phyloP scores from a whole-genome alignment of 1,284 basidiomycete species.

The Boletus coffeatus region DNA sequence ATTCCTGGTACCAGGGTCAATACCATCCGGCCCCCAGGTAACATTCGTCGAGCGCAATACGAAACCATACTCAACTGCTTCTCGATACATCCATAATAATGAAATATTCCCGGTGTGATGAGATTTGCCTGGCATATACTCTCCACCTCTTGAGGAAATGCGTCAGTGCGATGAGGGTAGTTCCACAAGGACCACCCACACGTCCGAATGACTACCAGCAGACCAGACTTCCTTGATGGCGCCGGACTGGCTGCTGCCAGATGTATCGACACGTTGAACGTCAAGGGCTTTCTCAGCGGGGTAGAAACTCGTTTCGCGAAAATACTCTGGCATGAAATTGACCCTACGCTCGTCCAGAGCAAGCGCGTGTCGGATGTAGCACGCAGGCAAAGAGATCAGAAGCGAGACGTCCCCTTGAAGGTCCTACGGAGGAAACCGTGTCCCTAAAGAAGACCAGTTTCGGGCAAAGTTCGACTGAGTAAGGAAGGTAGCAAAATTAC shows the following conservation, averaged over 20 bases:
- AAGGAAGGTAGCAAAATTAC: slow-evolving; percentile 4
- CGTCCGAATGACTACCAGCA: slow-evolving; percentile 22
- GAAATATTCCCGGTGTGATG: slow-evolving; percentile 15
- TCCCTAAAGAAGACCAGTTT: slow-evolving; percentile 29
- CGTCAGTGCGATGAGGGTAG: not conserved
- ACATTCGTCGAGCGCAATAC: slow-evolving; percentile 8
- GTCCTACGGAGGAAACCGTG: slow-evolving; percentile 32
- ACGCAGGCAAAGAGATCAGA: slow-evolving; percentile 14
- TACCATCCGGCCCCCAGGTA: too few relatives aligned
- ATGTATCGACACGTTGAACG: not conserved
- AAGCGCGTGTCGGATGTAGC: slow-evolving; percentile 34
- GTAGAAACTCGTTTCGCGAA: slow-evolving; percentile 8
- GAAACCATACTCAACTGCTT: slow-evolving; percentile 11
- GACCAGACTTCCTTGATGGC: slow-evolving; percentile 25
- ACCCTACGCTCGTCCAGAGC: slow-evolving; percentile 33
- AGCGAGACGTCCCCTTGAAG: slow-evolving; percentile 19
- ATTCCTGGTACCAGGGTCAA: slow-evolving; percentile 11
- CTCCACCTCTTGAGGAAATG: slow-evolving; percentile 8
- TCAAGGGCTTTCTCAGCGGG: not conserved
- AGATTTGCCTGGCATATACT: not conserved
- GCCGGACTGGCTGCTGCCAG: not conserved
- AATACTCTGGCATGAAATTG: slow-evolving; percentile 36
- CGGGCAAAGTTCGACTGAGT: not conserved
- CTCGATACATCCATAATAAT: slow-evolving; percentile 17
- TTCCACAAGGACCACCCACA: slow-evolving; percentile 13